These are phyloP conservation scores for Gossypioides kirkii DNA, from an alignment of 345 rosid genomes.

Conservation along the genomic window DNA sequence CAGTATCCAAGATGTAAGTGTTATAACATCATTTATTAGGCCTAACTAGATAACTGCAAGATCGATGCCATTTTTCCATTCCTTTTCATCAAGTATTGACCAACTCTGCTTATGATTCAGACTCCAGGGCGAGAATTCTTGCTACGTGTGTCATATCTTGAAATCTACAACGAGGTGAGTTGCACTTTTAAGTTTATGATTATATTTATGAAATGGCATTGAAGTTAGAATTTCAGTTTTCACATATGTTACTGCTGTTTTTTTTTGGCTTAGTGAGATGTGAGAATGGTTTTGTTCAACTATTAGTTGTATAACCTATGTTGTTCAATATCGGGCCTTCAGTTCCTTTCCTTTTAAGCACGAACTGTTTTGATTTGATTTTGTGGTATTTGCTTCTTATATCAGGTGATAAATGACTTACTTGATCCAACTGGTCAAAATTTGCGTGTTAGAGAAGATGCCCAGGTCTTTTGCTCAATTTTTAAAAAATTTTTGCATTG, in stretches of 20 bases:
- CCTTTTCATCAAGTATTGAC: conserved; percentile 5
- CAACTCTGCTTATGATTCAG: conserved; percentile 39
- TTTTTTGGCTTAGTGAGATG: background rate
- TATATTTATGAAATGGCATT: conserved; percentile 5
- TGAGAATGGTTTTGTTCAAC: background rate
- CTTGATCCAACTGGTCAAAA: conserved; percentile 99
- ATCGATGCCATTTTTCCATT: conserved; percentile 3
- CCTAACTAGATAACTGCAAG: background rate
- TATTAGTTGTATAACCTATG: background rate
- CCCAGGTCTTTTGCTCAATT: conserved; percentile 60
- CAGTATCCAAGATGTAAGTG: conserved; percentile 94
- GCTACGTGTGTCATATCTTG: conserved; percentile 97
- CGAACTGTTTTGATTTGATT: background rate
- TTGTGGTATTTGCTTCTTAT: conserved; percentile 24
- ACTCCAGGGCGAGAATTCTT: conserved; percentile 99
- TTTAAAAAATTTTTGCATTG: background rate
- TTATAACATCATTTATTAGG: conserved; percentile 1
- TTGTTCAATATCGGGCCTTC: background rate
- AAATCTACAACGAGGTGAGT: conserved; percentile 96
- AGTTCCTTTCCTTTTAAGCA: background rate
- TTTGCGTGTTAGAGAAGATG: conserved; percentile 98
- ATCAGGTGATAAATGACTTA: conserved; percentile 96
- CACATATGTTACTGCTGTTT: background rate
- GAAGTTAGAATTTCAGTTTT: background rate
- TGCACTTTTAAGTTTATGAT: conserved; percentile 9